A percentile compares a stretch with the other conserved stretches of the same genome.
Evolutionary conservation across 2,329 filamentous ascomycete species (phyloP).

Genomic region (Fusarium sp.): DNA sequence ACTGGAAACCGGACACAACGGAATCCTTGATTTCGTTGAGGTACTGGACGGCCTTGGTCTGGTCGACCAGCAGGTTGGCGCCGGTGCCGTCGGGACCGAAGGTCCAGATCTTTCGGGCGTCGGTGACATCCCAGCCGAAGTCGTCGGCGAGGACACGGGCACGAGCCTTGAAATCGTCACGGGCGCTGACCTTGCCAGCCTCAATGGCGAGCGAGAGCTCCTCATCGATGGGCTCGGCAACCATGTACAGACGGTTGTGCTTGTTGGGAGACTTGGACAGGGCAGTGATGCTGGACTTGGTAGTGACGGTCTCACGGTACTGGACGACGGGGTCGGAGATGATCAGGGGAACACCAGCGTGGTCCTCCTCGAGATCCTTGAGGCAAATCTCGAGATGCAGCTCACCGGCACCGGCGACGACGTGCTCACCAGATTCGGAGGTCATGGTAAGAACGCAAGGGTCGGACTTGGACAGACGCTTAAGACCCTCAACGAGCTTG

Average conservation of each 20-base stretch:
- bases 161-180: constrained; percentile 99
- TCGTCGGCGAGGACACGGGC: constrained; percentile 97
- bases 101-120: constrained; percentile 99
- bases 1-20: constrained; percentile 99
- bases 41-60: constrained; percentile 99
- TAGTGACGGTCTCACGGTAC: constrained; percentile 95
- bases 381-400: constrained; percentile 99
- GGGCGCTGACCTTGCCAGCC: constrained; percentile 88
- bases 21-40: constrained; percentile 99
- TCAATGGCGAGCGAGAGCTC: constrained; percentile 94
- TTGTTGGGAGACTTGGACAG: constrained; percentile 99
- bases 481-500: constrained; percentile 99
- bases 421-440: constrained; percentile 95
- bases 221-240: constrained; percentile 90
- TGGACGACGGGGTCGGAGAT: constrained; percentile 98
- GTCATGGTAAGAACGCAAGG: constrained; percentile 95
- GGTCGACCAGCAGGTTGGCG: constrained; percentile 98
- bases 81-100: constrained; percentile 98
- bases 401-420: constrained; percentile 99
- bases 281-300: constrained; percentile 90
- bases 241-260: constrained; percentile 99
- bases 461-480: constrained; percentile 99
- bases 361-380: constrained; percentile 99
- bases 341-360: constrained; percentile 97
- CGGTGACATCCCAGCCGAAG: constrained; percentile 98